Base-by-base conservation (phyloP, 139 green algal species). In the Chlorella vulgaris region DNA sequence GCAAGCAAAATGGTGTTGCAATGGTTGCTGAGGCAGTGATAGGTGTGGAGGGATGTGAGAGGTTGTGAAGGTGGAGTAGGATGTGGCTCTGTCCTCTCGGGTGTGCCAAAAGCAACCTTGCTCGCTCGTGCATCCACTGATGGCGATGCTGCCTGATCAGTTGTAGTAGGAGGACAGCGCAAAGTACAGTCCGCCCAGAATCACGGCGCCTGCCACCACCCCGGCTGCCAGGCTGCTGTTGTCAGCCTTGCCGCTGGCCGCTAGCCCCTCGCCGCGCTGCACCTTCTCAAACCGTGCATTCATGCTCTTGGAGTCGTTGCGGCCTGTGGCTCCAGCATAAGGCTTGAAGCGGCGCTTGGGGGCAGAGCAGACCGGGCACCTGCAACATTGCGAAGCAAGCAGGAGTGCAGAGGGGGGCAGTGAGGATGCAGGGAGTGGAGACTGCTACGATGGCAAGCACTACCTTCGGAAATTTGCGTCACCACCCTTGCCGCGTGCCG, bases 301-400 rank as follows among this genome's bases (percentile, higher is more conserved):
- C 82, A 86, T 86, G 28, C 29, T 63, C 63, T 84, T 84, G 19
- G 40, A 1, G 43, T 87, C 76, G 43, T 84, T 84, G 58, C 67
- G 51, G 4, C 55, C 51, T 29, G 7, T 6, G 55, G 15, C 58
- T 51, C 75, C 66, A 26, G 65, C 58, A 26, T 83, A 87, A 18
- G 83, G n/a, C 83, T 87, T 81, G 83, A 87, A 87, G 4, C 83
- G 67, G 38, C 69, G 58, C 55, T 87, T 87, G 39, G 76, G 76
- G 5, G 83, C 65, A 28, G 33, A 50, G 83, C 83, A 87, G 26
- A 79, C 77, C 35, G 83, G 83, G 83, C 83, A 87, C 39, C 62
- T 69, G 58, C 40, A 60, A 13, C 31, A 40, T 10, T 7, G 42
- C 31, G 31, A 40, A 24, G 35, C 33, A 43, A 4, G 18, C 13